Conservation (phyloP, 352 stramenopile species). For the Phytophthora lateralis region DNA sequence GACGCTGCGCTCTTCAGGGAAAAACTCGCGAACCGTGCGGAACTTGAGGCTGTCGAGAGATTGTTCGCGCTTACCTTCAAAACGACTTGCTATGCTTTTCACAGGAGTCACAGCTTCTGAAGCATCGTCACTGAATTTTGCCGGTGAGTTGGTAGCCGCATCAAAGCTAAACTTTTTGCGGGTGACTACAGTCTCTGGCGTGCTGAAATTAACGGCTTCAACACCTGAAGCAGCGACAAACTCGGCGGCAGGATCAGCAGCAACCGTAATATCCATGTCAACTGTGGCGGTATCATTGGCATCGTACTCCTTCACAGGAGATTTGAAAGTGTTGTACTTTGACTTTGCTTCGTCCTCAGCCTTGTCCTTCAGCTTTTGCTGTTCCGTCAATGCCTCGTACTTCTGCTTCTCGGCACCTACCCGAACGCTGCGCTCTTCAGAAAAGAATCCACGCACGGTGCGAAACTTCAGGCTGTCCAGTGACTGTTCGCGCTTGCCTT, state of each 20-base stretch:
- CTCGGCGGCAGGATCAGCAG: background rate
- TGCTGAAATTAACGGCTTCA: conserved; percentile 9
- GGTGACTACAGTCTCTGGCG: conserved; percentile 14
- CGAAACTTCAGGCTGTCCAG: conserved; percentile 46
- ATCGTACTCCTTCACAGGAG: conserved; percentile 12
- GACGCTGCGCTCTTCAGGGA: conserved; percentile 45
- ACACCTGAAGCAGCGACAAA: background rate
- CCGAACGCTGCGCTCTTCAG: conserved; percentile 40
- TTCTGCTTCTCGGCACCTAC: conserved; percentile 46
- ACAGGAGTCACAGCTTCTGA: conserved; percentile 39
- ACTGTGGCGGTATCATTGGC: background rate
- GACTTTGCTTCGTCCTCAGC: conserved; percentile 39
- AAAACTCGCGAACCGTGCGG: conserved; percentile 65
- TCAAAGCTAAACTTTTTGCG: conserved; percentile 29
- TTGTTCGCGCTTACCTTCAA: conserved; percentile 69
- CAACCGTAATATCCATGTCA: background rate
- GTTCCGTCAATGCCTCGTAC: conserved; percentile 36
- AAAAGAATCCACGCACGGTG: conserved; percentile 45
- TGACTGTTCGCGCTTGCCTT: conserved; percentile 43
- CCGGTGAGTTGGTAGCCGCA: conserved; percentile 16
- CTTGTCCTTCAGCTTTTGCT: conserved; percentile 40
- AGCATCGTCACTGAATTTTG: conserved; percentile 16
- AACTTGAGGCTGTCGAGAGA: conserved; percentile 64
- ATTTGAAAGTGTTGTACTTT: conserved; percentile 39
- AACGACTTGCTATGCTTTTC: conserved; percentile 67